A percentile compares a stretch with the other conserved stretches of the same genome.
These are phyloP conservation scores for Sugiyamaella paludigena DNA, from an alignment of 1,139 yeast species.

Conservation along the genomic window DNA sequence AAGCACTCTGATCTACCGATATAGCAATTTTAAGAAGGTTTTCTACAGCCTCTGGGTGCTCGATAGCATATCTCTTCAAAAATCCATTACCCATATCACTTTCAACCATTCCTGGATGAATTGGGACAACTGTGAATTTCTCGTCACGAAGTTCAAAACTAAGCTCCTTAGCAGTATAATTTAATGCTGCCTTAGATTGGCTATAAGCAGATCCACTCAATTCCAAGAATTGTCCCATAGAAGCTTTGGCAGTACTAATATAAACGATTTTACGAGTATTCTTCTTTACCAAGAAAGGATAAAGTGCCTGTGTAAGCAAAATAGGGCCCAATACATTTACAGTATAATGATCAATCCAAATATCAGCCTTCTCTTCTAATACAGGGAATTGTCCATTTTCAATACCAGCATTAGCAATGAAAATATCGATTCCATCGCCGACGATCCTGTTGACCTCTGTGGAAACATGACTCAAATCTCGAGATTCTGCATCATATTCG, in stretches of 20 bases:
- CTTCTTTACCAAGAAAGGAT: slow-evolving; percentile 21
- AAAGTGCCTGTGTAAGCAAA: slow-evolving; percentile 29
- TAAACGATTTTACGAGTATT: slow-evolving; percentile 32
- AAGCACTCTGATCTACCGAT: neutral
- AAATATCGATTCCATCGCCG: slow-evolving; percentile 43
- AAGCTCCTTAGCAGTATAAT: slow-evolving; percentile 29
- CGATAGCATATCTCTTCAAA: neutral
- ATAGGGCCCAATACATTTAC: slow-evolving; percentile 38
- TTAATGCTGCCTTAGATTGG: slow-evolving; percentile 39
- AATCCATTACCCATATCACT: slow-evolving; percentile 30
- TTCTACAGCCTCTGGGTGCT: neutral
- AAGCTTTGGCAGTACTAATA: slow-evolving; percentile 15
- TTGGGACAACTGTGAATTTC: slow-evolving; percentile 32
- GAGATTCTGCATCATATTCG: slow-evolving; percentile 28
- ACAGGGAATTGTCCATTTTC: slow-evolving; percentile 1
- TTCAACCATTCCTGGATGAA: slow-evolving; percentile 40
- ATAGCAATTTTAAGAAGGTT: neutral
- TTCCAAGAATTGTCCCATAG: too few species aligned
- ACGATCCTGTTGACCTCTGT: slow-evolving; percentile 25
- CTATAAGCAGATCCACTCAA: slow-evolving; percentile 26
- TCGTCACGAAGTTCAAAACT: slow-evolving; percentile 31
- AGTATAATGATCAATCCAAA: slow-evolving; percentile 31
- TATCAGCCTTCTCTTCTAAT: slow-evolving; percentile 10
- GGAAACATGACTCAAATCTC: slow-evolving; percentile 22
- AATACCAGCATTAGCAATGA: slow-evolving; percentile 53